Evolutionary conservation across 176 grass and related monocot genomes (phyloP).

Genomic region (Zoysia pacifica): DNA sequence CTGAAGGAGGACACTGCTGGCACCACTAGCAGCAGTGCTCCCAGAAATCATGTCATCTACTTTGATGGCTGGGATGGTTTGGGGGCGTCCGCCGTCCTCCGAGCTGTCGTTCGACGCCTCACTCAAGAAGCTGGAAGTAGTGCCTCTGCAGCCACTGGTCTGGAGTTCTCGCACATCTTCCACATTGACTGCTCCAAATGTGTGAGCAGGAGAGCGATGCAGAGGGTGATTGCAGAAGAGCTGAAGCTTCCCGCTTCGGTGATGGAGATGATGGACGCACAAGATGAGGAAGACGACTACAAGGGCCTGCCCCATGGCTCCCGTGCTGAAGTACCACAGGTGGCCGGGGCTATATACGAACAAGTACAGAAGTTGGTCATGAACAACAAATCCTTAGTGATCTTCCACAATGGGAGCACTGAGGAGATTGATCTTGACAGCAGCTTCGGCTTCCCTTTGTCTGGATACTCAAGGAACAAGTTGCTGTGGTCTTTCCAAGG

Average conservation of each 20-base stretch:
- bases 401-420: slow-evolving; percentile 7
- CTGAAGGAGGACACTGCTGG: neutral
- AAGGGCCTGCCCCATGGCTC: neutral
- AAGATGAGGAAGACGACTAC: slow-evolving; percentile 11
- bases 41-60: neutral
- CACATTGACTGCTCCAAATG: slow-evolving; percentile 20
- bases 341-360: neutral
- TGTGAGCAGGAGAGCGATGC: slow-evolving; percentile 19
- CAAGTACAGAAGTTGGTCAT: neutral
- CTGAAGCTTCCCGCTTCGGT: neutral
- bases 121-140: neutral
- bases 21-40: neutral
- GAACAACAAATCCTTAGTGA: neutral
- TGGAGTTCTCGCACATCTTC: neutral
- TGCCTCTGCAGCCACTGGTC: neutral
- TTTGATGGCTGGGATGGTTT: slow-evolving; percentile 4
- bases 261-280: neutral
- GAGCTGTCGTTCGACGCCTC: neutral
- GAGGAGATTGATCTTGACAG: slow-evolving; percentile 31
- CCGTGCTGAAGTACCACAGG: neutral
- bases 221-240: neutral
- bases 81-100: neutral
- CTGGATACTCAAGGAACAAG: slow-evolving; percentile 4
- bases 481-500: slow-evolving; percentile 14
- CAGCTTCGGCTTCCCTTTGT: neutral